Evolutionary conservation across 768 basidiomycete species (phyloP).

Genomic region (Tricholoma sp.): DNA sequence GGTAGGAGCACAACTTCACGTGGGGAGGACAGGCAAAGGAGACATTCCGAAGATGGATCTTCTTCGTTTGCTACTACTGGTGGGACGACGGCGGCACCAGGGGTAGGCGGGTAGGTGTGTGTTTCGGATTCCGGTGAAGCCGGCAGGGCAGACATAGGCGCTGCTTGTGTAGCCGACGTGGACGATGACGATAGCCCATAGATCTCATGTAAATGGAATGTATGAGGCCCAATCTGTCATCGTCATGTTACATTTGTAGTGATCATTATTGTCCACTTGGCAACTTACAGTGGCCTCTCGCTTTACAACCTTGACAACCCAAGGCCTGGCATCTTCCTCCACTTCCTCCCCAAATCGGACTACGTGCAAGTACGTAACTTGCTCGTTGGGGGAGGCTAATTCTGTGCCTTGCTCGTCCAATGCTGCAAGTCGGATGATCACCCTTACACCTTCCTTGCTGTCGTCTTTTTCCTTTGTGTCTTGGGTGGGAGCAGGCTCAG

Average conservation of each 20-base stretch:
- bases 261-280: slow-evolving; percentile 1
- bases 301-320: slow-evolving; percentile 91
- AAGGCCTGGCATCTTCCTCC: slow-evolving; percentile 60
- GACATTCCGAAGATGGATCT: slow-evolving; percentile 82
- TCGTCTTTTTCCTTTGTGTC: slow-evolving; percentile 34
- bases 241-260: slow-evolving; percentile 3
- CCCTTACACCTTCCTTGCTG: slow-evolving; percentile 63
- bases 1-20: slow-evolving; percentile 91
- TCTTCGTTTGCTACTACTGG: slow-evolving; percentile 38
- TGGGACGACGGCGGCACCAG: slow-evolving; percentile 11
- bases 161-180: slow-evolving; percentile 18
- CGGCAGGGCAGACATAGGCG: slow-evolving; percentile 30
- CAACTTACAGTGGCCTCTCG: slow-evolving; percentile 74
- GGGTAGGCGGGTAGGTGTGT: slow-evolving; percentile 30
- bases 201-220: slow-evolving; percentile 94
- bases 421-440: slow-evolving; percentile 77
- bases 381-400: slow-evolving; percentile 71
- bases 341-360: slow-evolving; percentile 55
- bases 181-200: slow-evolving; percentile 80
- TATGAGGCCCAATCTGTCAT: slow-evolving; percentile 79
- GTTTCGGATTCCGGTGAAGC: slow-evolving; percentile 20
- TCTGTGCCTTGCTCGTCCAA: slow-evolving; percentile 71
- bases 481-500: slow-evolving; percentile 37
- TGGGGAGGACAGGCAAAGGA: slow-evolving; percentile 83
- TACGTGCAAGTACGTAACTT: slow-evolving; percentile 85